Percentiles rank a stretch among this genome's conserved stretches.
These are phyloP conservation scores for Spergularia azorica DNA, from an alignment of 179 eudicot species.

Conservation along the genomic window DNA sequence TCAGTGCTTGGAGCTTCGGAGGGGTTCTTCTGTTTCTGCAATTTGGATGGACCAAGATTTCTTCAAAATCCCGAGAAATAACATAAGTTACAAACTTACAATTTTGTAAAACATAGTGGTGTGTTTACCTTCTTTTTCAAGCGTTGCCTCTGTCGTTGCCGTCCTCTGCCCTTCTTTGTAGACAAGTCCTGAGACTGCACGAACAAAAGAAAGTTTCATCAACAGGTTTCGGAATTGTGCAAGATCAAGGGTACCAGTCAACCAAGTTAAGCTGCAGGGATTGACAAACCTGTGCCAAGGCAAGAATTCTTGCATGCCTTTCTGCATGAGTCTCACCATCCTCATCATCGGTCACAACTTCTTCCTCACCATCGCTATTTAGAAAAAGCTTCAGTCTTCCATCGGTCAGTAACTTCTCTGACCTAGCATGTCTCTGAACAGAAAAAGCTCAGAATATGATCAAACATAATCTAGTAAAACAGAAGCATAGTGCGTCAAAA, in stretches of 20 bases:
- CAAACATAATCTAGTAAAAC: conserved; percentile 5
- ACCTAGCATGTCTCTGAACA: conserved; percentile 78
- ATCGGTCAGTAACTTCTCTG: conserved; percentile 63
- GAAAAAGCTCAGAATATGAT: neutral
- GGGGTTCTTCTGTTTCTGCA: conserved; percentile 28
- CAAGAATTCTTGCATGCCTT: conserved; percentile 64
- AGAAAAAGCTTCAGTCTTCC: conserved; percentile 87
- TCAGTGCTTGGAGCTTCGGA: conserved; percentile 16
- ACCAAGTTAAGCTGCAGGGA: neutral
- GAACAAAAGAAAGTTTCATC: neutral
- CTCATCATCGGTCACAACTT: conserved; percentile 49
- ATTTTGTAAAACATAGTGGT: neutral
- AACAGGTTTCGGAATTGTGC: neutral
- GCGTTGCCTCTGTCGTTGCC: conserved; percentile 67
- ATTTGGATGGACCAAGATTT: neutral
- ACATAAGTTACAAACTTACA: neutral
- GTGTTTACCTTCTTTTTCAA: conserved; percentile 51
- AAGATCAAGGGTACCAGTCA: neutral
- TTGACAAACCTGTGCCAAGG: conserved; percentile 61
- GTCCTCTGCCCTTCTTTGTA: conserved; percentile 59
- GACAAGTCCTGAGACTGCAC: conserved; percentile 22
- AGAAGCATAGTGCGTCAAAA: neutral
- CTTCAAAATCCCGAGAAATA: neutral
- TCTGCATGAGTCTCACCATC: conserved; percentile 74
- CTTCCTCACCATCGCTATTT: conserved; percentile 79